Base-by-base conservation (phyloP, 768 basidiomycete genomes). In the Chalciporus sphaerocephalus region DNA sequence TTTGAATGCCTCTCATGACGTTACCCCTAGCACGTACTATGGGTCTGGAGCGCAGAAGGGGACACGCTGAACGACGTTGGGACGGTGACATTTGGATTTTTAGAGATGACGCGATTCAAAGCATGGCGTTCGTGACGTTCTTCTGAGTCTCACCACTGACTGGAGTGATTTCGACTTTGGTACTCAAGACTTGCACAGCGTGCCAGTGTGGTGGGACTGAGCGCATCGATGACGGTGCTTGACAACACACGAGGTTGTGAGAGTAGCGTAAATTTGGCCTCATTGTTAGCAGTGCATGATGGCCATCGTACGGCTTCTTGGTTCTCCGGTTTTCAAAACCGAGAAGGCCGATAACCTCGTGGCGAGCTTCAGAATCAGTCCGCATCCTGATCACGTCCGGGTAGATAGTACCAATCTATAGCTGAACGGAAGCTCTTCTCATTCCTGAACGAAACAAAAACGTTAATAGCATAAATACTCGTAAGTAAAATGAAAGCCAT, bases 381-480 rank as follows among this genome's bases (percentile, higher is more conserved):
- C 6, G 15, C 13, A n/a, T 30, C 15, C 15, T 30, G 28, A 30
- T 42, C 51, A 53, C 43, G 33, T 40, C 42, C 38, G 35, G 15
- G 16, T 32, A 30, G 28, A 30, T n/a, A n/a, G 4, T 3, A 28
- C 8, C 9, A 28, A 28, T 30, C 25, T 27, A 27, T 7, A 27
- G 28, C 28, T 22, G 47, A 44, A 42, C 44, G 30, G 34, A 15
- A 35, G n/a, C 24, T n/a, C 28, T 36, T n/a, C 10, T 25, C 43
- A 24, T 44, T 28, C 28, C 28, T 43, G 34, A 53, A 38, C 15
- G 42, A 37, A 42, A 28, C 10, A 33, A 40, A n/a, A 45, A 24
- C 46, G 20, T 58, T 35, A 56, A 56, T 56, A 44, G 49, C 59
- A 53, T 60, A 61, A 58, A 61, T 60, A 56, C 39, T 43, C 56